Conservation (phyloP, 106 monocot genomes). For the Allium sativum region DNA sequence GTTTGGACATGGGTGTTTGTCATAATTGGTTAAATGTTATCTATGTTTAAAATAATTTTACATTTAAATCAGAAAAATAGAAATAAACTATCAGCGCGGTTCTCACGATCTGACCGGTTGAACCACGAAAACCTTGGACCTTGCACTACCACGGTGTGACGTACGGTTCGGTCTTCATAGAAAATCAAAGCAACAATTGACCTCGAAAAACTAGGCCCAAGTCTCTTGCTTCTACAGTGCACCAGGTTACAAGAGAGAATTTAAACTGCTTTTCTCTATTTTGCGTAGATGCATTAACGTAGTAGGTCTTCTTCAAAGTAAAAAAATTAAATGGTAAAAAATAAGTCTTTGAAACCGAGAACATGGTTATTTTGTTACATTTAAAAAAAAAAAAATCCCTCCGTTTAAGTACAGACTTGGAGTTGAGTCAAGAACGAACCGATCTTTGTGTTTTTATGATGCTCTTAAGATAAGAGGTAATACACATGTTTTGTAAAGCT, state of each 20-base stretch:
- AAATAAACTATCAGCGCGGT: no score
- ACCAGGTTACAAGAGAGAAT: background rate
- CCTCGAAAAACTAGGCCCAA: background rate
- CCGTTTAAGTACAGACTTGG: conserved; percentile 2
- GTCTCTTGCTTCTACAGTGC: background rate
- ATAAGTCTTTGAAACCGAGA: background rate
- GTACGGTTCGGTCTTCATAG: no score
- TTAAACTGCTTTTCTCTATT: background rate
- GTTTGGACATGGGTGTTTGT: no score
- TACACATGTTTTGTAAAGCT: background rate
- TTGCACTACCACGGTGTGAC: no score
- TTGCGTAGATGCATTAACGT: background rate
- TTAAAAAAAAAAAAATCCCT: no score
- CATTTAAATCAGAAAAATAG: no score
- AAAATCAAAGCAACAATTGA: conserved; percentile 42
- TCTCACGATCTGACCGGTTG: no score
- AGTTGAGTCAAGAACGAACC: conserved; percentile 66
- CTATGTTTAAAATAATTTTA: no score
- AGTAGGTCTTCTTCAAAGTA: background rate
- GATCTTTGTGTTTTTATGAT: background rate
- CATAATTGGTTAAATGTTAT: no score
- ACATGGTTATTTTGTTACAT: background rate
- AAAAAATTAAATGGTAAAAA: background rate
- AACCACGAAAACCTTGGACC: no score
- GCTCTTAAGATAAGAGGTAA: conserved; percentile 42